Percentiles rank a stretch among this genome's conserved stretches.
Evolutionary conservation across 345 rosid genomes (phyloP).

Genomic region (Raphanus raphanistrum): DNA sequence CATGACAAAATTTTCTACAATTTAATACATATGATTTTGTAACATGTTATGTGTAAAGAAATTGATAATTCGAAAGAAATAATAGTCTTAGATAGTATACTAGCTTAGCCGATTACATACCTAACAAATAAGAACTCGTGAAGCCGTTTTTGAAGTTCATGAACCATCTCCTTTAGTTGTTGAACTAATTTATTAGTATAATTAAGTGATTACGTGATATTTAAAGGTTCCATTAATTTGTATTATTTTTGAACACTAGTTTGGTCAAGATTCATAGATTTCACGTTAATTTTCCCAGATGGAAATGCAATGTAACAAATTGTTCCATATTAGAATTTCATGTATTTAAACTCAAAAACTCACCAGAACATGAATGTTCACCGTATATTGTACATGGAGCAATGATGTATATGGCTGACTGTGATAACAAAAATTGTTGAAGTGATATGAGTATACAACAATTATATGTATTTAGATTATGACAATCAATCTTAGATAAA

Average conservation of each 20-base stretch:
- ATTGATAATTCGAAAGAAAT: not conserved
- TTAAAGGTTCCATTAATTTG: not conserved
- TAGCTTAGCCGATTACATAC: constrained; percentile 25
- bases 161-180: constrained; percentile 40
- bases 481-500: not conserved
- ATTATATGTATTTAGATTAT: not conserved
- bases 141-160: constrained; percentile 35
- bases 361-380: not conserved
- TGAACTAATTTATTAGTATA: constrained; percentile 11
- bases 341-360: not conserved
- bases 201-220: not conserved
- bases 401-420: constrained; percentile 26
- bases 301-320: not conserved
- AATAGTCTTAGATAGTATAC: constrained; percentile 1
- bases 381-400: not conserved
- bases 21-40: constrained; percentile 10
- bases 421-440: not conserved
- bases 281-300: not conserved
- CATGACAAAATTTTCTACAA: constrained; percentile 18
- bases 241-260: constrained; percentile 3
- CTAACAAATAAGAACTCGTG: constrained; percentile 17
- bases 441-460: constrained; percentile 4
- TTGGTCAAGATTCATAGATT: not conserved
- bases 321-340: not conserved
- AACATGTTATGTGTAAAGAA: constrained; percentile 28